A percentile compares a stretch with the other conserved stretches of the same genome.
Conservation (phyloP, 176 grass and related monocot genomes). For the Aegilops umbellulata region DNA sequence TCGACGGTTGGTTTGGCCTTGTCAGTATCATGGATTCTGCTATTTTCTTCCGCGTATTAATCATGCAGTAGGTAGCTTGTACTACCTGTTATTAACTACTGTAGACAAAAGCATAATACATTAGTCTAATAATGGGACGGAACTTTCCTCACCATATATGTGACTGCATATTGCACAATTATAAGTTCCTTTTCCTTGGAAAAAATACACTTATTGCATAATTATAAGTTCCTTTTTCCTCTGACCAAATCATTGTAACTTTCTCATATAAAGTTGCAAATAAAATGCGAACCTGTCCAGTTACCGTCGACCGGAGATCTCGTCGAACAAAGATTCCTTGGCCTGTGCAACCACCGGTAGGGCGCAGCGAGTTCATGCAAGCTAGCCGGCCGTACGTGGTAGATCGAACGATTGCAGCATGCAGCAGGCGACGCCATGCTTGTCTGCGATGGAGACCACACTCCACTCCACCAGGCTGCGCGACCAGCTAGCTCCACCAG, state of each 20-base stretch:
- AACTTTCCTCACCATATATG: not conserved
- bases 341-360: not conserved
- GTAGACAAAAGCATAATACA: not conserved
- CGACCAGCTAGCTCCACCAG: not conserved
- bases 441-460: not conserved
- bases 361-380: not conserved
- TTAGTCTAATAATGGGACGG: not conserved
- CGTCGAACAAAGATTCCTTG: not conserved
- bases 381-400: not conserved
- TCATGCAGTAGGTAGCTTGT: not conserved
- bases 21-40: not conserved
- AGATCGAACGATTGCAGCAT: not conserved
- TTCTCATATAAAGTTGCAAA: too few relatives aligned
- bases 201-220: too few relatives aligned
- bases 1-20: not conserved
- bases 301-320: too few relatives aligned
- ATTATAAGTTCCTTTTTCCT: too few relatives aligned
- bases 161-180: too few relatives aligned
- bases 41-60: not conserved
- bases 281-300: too few relatives aligned
- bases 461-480: too few relatives aligned
- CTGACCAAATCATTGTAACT: too few relatives aligned
- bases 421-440: slow-evolving; percentile 3
- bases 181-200: too few relatives aligned
- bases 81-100: not conserved